Evolutionary conservation across 2,329 filamentous ascomycete genomes (phyloP).

Genomic region (Cladosporium phlei): DNA sequence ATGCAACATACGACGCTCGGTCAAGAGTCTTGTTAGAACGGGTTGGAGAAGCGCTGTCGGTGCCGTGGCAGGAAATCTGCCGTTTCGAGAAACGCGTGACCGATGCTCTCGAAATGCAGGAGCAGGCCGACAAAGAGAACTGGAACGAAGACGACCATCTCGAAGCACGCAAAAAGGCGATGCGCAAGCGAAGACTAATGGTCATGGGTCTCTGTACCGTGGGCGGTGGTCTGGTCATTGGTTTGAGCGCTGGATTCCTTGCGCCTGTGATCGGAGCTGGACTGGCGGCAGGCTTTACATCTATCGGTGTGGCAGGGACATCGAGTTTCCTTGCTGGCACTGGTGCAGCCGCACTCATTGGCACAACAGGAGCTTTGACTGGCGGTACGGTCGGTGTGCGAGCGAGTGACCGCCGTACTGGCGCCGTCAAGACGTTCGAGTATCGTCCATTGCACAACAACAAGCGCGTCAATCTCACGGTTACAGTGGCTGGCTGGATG

Average conservation of each 20-base stretch:
- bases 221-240: slow-evolving; percentile 90
- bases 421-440: slow-evolving; percentile 92
- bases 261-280: slow-evolving; percentile 93
- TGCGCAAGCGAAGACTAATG: slow-evolving; percentile 76
- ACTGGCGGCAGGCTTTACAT: slow-evolving; percentile 88
- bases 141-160: slow-evolving; percentile 98
- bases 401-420: slow-evolving; percentile 81
- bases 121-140: slow-evolving; percentile 87
- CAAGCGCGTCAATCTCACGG: slow-evolving; percentile 90
- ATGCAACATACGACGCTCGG: slow-evolving; percentile 85
- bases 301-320: slow-evolving; percentile 87
- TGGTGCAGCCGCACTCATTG: slow-evolving; percentile 90
- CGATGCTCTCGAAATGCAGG: slow-evolving; percentile 95
- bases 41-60: slow-evolving; percentile 73
- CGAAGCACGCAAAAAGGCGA: slow-evolving; percentile 74
- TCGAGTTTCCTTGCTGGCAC: slow-evolving; percentile 84
- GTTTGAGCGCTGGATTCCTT: slow-evolving; percentile 83
- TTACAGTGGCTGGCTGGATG: slow-evolving; percentile 97
- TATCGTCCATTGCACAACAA: slow-evolving; percentile 97
- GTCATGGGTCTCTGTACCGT: slow-evolving; percentile 97
- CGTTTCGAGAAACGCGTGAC: slow-evolving; percentile 96
- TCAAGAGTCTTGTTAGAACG: slow-evolving; percentile 79
- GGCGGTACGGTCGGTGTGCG: slow-evolving; percentile 80
- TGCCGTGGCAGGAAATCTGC: slow-evolving; percentile 89
- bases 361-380: slow-evolving; percentile 78